Percentiles rank a stretch among this genome's conserved stretches.
phyloP scores from a whole-genome alignment of 768 basidiomycete genomes.

The Naganishia friedmannii region DNA sequence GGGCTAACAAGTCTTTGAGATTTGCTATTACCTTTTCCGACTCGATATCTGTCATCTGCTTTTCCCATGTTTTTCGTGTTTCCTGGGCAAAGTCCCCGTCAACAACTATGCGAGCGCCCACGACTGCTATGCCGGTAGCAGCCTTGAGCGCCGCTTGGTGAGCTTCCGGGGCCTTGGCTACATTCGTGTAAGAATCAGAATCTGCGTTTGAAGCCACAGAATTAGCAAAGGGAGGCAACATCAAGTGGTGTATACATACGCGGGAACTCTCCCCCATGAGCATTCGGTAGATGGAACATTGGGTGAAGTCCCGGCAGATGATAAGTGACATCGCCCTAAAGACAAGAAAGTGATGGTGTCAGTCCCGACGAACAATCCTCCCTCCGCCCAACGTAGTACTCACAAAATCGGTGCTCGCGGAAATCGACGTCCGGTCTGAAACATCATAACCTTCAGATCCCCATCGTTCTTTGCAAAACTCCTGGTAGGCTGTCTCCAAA shows the following conservation, averaged over 20 bases:
- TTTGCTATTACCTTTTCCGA: slow-evolving; percentile 3
- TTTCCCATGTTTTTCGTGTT: slow-evolving; percentile 5
- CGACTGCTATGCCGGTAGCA: slow-evolving; percentile 21
- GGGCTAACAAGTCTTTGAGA: slow-evolving; percentile 10
- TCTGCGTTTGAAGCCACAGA: background rate
- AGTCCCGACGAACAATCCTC: no score
- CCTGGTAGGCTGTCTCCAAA: slow-evolving; percentile 22
- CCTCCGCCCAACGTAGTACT: background rate
- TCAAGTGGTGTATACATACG: slow-evolving; percentile 2
- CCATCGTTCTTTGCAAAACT: slow-evolving; percentile 4
- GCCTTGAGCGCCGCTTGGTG: slow-evolving; percentile 22
- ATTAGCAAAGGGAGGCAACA: background rate
- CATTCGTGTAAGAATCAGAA: slow-evolving; percentile 2
- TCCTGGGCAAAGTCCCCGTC: slow-evolving; percentile 14
- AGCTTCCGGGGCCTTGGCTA: slow-evolving; percentile 1
- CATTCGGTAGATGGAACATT: slow-evolving; percentile 23
- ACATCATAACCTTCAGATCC: slow-evolving; percentile 8
- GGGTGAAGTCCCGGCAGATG: slow-evolving; percentile 26
- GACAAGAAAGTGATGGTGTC: no score
- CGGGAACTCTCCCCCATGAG: slow-evolving; percentile 21
- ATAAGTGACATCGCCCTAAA: slow-evolving; percentile 26
- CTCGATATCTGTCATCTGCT: slow-evolving; percentile 18
- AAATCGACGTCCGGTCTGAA: background rate
- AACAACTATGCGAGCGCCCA: slow-evolving; percentile 20
- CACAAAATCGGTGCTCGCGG: slow-evolving; percentile 26